Percentiles rank a stretch among this genome's conserved stretches.
phyloP scores from a whole-genome alignment of 148 eudicot species.

The Persicaria maculosa region DNA sequence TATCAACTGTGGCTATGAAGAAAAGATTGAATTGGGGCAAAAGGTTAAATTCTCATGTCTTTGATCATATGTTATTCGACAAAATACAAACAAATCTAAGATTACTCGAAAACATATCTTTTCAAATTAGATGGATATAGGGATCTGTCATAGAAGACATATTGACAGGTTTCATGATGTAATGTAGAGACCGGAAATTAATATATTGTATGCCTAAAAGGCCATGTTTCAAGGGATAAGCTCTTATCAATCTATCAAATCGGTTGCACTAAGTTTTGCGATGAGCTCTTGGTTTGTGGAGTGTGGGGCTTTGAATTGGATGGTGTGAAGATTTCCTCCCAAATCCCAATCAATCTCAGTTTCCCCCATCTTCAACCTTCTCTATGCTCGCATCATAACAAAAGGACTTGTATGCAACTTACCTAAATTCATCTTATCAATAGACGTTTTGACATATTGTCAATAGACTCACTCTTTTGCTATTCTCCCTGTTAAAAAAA shows the following conservation, averaged over 20 bases:
- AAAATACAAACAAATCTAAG: not conserved
- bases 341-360: too few species aligned
- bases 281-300: slow-evolving; percentile 98
- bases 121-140: slow-evolving; percentile 82
- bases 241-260: slow-evolving; percentile 91
- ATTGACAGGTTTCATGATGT: slow-evolving; percentile 96
- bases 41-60: slow-evolving; percentile 26
- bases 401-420: too few species aligned
- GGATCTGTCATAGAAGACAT: slow-evolving; percentile 96
- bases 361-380: too few species aligned
- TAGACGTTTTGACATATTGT: too few species aligned
- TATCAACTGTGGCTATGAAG: slow-evolving; percentile 94
- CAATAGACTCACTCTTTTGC: too few species aligned
- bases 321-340: too few species aligned
- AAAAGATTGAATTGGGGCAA: slow-evolving; percentile 97
- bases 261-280: slow-evolving; percentile 87
- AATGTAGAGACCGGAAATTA: slow-evolving; percentile 94
- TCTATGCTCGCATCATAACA: too few species aligned
- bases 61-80: not conserved
- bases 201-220: slow-evolving; percentile 88
- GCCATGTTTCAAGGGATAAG: slow-evolving; percentile 88
- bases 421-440: too few species aligned
- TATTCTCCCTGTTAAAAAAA: too few species aligned
- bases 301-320: too few species aligned
- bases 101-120: not conserved